Conservation (phyloP, 2,329 filamentous ascomycete genomes). For the Fusarium mangiferae region DNA sequence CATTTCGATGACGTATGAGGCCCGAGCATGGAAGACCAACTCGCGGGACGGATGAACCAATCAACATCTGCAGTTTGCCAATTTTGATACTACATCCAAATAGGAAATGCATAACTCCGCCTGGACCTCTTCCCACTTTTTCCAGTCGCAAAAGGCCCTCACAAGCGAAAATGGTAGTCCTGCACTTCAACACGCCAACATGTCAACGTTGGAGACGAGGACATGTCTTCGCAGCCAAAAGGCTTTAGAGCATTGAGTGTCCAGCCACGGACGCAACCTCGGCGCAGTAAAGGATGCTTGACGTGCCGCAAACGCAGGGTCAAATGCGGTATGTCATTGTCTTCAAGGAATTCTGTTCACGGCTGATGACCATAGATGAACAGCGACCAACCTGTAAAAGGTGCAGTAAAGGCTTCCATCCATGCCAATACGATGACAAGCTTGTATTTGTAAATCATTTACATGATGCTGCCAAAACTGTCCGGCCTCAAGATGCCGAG, state of each 20-base stretch:
- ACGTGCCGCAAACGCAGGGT: not conserved
- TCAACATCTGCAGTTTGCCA: not conserved
- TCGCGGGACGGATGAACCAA: not conserved
- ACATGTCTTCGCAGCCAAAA: not conserved
- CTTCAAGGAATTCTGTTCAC: too few species aligned
- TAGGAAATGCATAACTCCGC: not conserved
- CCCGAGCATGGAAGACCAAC: rapidly evolving
- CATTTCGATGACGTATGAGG: not conserved
- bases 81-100: not conserved
- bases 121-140: not conserved
- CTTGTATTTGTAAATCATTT: not conserved
- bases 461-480: too few species aligned
- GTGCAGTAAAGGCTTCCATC: not conserved
- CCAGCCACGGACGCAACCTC: not conserved
- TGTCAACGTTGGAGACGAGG: not conserved
- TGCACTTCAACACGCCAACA: not conserved
- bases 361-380: not conserved
- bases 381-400: not conserved
- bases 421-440: not conserved
- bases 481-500: too few species aligned
- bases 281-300: not conserved
- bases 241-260: not conserved
- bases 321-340: not conserved
- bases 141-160: not conserved
- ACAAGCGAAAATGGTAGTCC: not conserved